These are phyloP conservation scores for Cymbopogon citratus DNA, from an alignment of 176 grass and related monocot species.

Conservation along the genomic window DNA sequence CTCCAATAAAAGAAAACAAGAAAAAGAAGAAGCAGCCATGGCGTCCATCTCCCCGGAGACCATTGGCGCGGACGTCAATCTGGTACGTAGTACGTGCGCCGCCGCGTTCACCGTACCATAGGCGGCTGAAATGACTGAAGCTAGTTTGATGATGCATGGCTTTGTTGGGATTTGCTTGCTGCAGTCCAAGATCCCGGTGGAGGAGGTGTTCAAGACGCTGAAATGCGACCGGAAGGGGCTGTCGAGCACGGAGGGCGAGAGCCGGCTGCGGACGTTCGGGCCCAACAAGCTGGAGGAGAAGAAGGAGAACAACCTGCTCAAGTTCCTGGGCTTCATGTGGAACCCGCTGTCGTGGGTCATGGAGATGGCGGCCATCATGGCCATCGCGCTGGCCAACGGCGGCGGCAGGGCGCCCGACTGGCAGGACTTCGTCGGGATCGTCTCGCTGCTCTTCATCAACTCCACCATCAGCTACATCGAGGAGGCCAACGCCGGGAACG, in stretches of 20 bases:
- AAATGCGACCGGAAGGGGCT: constrained; percentile 73
- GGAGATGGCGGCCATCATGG: constrained; percentile 93
- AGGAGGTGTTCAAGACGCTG: constrained; percentile 77
- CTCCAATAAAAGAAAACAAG: neutral
- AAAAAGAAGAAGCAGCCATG: constrained; percentile 31
- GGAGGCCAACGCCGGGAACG: constrained; percentile 84
- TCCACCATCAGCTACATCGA: constrained; percentile 93
- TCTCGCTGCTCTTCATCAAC: constrained; percentile 82
- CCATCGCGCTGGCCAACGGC: constrained; percentile 81
- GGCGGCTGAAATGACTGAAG: neutral
- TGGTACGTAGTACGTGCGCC: constrained; percentile 20
- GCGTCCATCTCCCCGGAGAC: constrained; percentile 58
- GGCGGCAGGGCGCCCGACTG: constrained; percentile 72
- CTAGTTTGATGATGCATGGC: neutral
- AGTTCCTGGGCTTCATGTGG: constrained; percentile 96
- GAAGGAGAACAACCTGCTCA: constrained; percentile 88
- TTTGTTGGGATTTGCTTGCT: constrained; percentile 3
- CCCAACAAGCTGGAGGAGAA: constrained; percentile 98
- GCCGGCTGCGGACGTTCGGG: constrained; percentile 57
- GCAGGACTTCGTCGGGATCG: constrained; percentile 91
- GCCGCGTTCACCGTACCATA: neutral
- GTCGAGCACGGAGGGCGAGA: constrained; percentile 39
- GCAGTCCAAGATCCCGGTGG: constrained; percentile 60
- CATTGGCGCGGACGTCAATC: constrained; percentile 42
- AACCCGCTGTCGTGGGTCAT: constrained; percentile 94